Conservation (phyloP, 2,329 filamentous ascomycete species). For the Myotisia sp. region DNA sequence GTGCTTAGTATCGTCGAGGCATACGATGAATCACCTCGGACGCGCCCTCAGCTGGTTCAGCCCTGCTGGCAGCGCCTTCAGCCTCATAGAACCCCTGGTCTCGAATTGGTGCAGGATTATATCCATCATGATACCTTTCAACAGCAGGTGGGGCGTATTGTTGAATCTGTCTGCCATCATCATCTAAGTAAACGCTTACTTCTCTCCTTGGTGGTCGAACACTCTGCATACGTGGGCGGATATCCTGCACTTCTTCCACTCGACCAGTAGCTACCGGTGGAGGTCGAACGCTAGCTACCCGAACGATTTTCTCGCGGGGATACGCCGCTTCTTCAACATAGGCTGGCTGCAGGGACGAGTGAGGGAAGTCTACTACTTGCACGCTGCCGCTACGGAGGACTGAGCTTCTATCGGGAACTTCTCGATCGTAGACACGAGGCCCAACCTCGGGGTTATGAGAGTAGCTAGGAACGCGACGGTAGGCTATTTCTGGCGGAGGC, state of each 20-base stretch:
- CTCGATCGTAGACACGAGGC: conserved; percentile 20
- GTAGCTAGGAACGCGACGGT: conserved; percentile 29
- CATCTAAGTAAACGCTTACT: conserved; percentile 30
- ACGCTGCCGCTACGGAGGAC: conserved; percentile 27
- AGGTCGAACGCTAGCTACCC: conserved; percentile 47
- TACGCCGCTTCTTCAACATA: conserved; percentile 53
- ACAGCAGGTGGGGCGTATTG: conserved; percentile 39
- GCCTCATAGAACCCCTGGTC: conserved; percentile 26
- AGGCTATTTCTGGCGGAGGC: conserved; percentile 28
- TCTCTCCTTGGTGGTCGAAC: conserved; percentile 31
- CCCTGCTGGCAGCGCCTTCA: conserved; percentile 19
- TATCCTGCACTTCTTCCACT: conserved; percentile 31
- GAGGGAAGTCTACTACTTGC: conserved; percentile 28
- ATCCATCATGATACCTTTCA: conserved; percentile 26
- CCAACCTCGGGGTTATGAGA: conserved; percentile 20
- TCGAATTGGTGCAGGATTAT: conserved; percentile 25
- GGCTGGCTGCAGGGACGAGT: conserved; percentile 11
- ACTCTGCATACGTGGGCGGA: conserved; percentile 29
- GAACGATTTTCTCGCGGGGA: conserved; percentile 41
- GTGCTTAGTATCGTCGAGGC: conserved; percentile 22
- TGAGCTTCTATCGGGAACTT: conserved; percentile 22
- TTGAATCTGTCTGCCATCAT: conserved; percentile 25
- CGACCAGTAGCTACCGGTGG: conserved; percentile 21
- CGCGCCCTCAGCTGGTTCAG: conserved; percentile 20
- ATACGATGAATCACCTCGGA: conserved; percentile 21